phyloP scores from a whole-genome alignment of 805 yeast genomes.

The Lipomyces yamanashiensis region DNA sequence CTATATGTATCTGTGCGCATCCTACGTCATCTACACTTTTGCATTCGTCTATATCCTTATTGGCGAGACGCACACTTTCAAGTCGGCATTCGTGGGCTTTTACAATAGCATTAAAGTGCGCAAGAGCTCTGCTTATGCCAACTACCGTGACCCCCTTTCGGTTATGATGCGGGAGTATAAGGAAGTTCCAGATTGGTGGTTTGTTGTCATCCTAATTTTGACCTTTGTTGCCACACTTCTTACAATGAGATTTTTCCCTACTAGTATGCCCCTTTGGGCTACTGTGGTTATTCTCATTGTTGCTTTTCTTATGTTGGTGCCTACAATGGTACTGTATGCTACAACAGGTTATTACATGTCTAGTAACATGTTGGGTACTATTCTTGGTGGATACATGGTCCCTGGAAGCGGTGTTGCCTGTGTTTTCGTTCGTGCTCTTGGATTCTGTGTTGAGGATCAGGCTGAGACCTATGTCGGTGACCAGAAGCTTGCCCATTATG shows the following conservation, averaged over 20 bases:
- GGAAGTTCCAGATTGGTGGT: conserved; percentile 82
- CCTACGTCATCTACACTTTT: conserved; percentile 57
- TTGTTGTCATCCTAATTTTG: conserved; percentile 52
- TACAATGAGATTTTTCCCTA: conserved; percentile 49
- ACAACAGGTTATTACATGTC: conserved; percentile 65
- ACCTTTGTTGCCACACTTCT: conserved; percentile 44
- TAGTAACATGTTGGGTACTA: conserved; percentile 64
- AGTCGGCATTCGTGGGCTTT: conserved; percentile 19
- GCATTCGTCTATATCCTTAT: conserved; percentile 55
- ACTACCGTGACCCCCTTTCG: conserved; percentile 45
- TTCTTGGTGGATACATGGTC: conserved; percentile 65
- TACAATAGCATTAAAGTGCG: conserved; percentile 11
- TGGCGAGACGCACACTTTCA: conserved; percentile 45
- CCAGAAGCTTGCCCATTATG: conserved; percentile 67
- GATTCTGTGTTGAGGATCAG: conserved; percentile 59
- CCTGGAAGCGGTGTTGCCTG: conserved; percentile 67
- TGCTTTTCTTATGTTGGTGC: conserved; percentile 60
- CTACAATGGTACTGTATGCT: conserved; percentile 65
- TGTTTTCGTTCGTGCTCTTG: conserved; percentile 65
- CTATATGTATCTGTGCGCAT: conserved; percentile 58
- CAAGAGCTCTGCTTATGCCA: conserved; percentile 9
- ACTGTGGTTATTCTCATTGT: conserved; percentile 60
- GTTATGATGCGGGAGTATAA: conserved; percentile 60
- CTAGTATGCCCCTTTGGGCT: conserved; percentile 66
- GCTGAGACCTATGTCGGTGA: conserved; percentile 60